phyloP scores from a whole-genome alignment of 2,329 filamentous ascomycete species.

The Apiospora aurea region DNA sequence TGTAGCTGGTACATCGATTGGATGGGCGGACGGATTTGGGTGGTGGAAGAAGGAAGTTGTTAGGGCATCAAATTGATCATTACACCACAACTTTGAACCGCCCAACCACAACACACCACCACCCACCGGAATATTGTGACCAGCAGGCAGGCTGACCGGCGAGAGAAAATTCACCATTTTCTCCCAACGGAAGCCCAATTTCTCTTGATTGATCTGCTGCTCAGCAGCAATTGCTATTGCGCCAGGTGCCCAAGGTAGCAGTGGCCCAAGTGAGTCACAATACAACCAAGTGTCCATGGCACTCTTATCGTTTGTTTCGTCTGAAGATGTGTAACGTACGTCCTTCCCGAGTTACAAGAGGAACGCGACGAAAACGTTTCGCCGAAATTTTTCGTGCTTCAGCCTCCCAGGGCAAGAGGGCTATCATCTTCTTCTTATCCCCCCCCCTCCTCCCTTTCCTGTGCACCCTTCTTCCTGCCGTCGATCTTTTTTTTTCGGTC shows the following conservation, averaged over 20 bases:
- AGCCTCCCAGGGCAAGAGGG: neutral
- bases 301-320: conserved; percentile 14
- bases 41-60: conserved; percentile 1
- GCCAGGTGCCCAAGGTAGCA: neutral
- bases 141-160: neutral
- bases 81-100: neutral
- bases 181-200: neutral
- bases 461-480: neutral
- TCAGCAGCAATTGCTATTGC: neutral
- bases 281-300: conserved; percentile 6
- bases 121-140: neutral
- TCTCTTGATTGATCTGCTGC: no score
- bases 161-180: neutral
- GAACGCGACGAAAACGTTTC: conserved; percentile 10
- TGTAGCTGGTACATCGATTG: neutral
- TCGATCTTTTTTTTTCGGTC: conserved; percentile 1
- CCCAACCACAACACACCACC: conserved; percentile 9
- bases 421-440: neutral
- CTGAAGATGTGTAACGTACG: conserved; percentile 14
- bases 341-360: conserved; percentile 1
- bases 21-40: neutral
- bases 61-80: conserved; percentile 16
- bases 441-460: no score
- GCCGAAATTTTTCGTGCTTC: conserved; percentile 12
- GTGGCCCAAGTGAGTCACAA: neutral